Conservation (phyloP, 2,329 filamentous ascomycete genomes). For the Phialemoniopsis sp. region DNA sequence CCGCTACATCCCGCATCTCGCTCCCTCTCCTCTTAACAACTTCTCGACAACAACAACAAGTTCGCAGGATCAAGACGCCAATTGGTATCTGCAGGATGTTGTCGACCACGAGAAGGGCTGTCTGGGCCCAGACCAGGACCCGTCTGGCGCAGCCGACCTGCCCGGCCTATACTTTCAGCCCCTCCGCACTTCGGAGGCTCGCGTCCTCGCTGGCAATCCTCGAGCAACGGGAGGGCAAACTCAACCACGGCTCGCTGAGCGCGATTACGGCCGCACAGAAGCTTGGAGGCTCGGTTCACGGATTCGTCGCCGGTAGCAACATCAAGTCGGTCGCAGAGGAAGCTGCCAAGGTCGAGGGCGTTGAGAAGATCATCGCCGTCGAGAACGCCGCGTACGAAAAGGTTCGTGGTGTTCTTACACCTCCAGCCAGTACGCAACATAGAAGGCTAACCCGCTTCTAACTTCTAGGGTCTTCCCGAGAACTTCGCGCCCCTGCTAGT, state of each 20-base stretch:
- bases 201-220: slow-evolving; percentile 87
- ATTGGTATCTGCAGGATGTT: not conserved
- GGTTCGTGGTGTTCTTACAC: slow-evolving; percentile 43
- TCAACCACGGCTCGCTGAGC: slow-evolving; percentile 78
- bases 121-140: not conserved
- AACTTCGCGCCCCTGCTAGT: slow-evolving; percentile 90
- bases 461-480: slow-evolving; percentile 73
- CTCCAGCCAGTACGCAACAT: too few species aligned
- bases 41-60: too few species aligned
- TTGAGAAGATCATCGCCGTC: slow-evolving; percentile 87
- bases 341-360: slow-evolving; percentile 81
- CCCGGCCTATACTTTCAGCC: slow-evolving; percentile 4
- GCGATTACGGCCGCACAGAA: slow-evolving; percentile 83
- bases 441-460: slow-evolving; percentile 1
- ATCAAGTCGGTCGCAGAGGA: slow-evolving; percentile 74
- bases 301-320: slow-evolving; percentile 78
- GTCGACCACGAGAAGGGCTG: slow-evolving; percentile 4
- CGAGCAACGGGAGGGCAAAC: slow-evolving; percentile 86
- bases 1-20: not conserved
- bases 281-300: slow-evolving; percentile 80
- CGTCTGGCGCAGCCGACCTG: not conserved
- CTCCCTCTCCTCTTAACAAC: too few species aligned
- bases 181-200: slow-evolving; percentile 61
- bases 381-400: slow-evolving; percentile 91
- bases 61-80: not conserved